phyloP scores from a whole-genome alignment of 1,139 yeast genomes.

The Scheffersomyces titani region DNA sequence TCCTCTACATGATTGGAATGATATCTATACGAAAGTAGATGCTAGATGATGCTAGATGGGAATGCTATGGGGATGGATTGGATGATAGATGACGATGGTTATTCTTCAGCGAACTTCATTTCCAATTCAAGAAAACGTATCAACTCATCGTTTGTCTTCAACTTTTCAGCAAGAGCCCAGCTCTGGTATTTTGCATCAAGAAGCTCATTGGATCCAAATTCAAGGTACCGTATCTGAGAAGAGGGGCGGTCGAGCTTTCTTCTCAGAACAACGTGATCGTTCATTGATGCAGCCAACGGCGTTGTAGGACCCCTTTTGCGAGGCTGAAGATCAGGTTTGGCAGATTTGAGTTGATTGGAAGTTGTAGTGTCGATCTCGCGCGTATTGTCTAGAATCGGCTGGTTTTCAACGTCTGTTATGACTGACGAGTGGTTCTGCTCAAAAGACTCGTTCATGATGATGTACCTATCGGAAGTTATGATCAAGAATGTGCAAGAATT shows the following conservation, averaged over 20 bases:
- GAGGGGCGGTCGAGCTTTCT: constrained; percentile 8
- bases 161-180: constrained; percentile 19
- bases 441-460: background rate
- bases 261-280: constrained; percentile 14
- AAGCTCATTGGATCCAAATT: constrained; percentile 12
- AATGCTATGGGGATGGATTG: background rate
- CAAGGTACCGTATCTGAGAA: constrained; percentile 1
- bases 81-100: background rate
- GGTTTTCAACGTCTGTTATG: background rate
- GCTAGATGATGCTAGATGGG: background rate
- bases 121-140: constrained; percentile 21
- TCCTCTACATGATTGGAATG: background rate
- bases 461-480: background rate
- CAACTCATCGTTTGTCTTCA: constrained; percentile 13
- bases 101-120: constrained; percentile 8
- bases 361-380: background rate
- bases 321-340: background rate
- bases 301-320: constrained; percentile 25
- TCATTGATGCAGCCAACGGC: constrained; percentile 21
- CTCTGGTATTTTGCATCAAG: constrained; percentile 18
- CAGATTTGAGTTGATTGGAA: background rate
- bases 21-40: background rate
- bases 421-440: background rate
- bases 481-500: background rate
- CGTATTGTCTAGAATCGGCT: background rate